phyloP scores from a whole-genome alignment of 495 filamentous ascomycete genomes.

The Parathielavia hyrcaniae region DNA sequence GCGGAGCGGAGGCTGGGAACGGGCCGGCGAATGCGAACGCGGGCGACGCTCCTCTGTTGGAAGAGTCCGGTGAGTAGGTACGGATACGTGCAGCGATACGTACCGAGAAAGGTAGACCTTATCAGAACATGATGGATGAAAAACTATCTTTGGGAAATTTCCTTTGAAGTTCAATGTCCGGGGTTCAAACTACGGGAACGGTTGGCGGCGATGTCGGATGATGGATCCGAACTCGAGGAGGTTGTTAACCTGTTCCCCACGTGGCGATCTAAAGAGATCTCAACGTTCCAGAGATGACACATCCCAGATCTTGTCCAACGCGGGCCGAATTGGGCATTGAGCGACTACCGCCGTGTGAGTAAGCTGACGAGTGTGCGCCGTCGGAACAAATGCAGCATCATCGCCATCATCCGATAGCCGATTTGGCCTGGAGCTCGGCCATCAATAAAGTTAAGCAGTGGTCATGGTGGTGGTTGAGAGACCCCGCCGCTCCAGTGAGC shows the following conservation, averaged over 20 bases:
- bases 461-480: background rate
- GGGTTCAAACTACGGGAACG: too few relatives aligned
- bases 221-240: too few relatives aligned
- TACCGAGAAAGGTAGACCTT: too few relatives aligned
- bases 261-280: background rate
- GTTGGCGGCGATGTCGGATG: too few relatives aligned
- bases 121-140: too few relatives aligned
- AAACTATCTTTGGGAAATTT: too few relatives aligned
- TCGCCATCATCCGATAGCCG: background rate
- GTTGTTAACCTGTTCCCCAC: background rate
- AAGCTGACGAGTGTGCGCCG: background rate
- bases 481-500: background rate
- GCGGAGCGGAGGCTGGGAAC: constrained; percentile 7
- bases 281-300: background rate
- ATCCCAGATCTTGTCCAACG: background rate
- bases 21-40: background rate
- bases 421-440: too few relatives aligned
- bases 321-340: background rate
- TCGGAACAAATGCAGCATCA: background rate
- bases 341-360: background rate
- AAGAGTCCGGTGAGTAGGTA: background rate
- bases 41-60: background rate
- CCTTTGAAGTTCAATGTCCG: too few relatives aligned
- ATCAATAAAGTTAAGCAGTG: too few relatives aligned
- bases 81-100: background rate